These are phyloP conservation scores for Irpex sp. DNA, from an alignment of 1,284 basidiomycete genomes.

Conservation along the genomic window DNA sequence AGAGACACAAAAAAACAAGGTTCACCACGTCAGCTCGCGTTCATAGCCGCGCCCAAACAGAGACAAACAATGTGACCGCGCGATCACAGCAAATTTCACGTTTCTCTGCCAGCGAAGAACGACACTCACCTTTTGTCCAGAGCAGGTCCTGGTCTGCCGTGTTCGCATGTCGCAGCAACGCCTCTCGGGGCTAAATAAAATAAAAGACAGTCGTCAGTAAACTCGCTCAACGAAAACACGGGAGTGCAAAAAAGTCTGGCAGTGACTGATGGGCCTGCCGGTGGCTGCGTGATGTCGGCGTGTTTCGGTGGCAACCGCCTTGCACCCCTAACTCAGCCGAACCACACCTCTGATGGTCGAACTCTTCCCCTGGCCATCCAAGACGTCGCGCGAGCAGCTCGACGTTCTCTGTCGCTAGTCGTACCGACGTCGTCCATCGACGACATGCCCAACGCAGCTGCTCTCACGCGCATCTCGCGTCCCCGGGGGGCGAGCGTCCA, in stretches of 20 bases:
- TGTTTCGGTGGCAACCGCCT: conserved; percentile 18
- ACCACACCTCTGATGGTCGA: conserved; percentile 8
- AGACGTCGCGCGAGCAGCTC: neutral
- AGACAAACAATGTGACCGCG: conserved; percentile 29
- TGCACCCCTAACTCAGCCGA: conserved; percentile 13
- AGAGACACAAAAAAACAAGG: conserved; percentile 29
- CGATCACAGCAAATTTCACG: conserved; percentile 17
- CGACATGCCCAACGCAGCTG: neutral
- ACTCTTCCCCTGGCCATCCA: conserved; percentile 7
- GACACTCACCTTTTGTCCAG: conserved; percentile 73
- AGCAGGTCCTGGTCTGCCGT: conserved; percentile 71
- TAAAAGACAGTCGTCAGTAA: conserved; percentile 23
- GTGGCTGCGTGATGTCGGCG: conserved; percentile 17
- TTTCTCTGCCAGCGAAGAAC: conserved; percentile 2
- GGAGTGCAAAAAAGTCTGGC: conserved; percentile 9
- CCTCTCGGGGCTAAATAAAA: conserved; percentile 82
- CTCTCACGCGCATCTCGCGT: neutral
- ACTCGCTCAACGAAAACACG: neutral
- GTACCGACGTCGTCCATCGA: neutral
- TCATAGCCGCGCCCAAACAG: conserved; percentile 46
- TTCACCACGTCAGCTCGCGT: conserved; percentile 58
- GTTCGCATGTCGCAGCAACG: conserved; percentile 90
- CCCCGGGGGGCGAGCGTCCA: neutral
- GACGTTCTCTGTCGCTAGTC: neutral
- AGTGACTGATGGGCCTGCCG: conserved; percentile 15